These are phyloP conservation scores for Sordaria brevicollis DNA, from an alignment of 495 filamentous ascomycete genomes.

Conservation along the genomic window DNA sequence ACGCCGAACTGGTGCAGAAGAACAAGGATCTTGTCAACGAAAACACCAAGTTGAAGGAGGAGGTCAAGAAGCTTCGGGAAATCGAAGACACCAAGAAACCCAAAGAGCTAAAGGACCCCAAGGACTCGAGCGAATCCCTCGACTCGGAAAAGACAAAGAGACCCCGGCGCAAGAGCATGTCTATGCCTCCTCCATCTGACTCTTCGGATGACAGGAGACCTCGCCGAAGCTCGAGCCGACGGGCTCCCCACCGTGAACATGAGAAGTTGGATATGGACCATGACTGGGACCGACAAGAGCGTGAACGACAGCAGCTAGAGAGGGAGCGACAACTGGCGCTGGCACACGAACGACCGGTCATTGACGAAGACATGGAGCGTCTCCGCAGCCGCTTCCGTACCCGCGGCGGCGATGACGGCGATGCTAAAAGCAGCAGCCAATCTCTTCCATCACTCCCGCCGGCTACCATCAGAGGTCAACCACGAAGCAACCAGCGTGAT, in stretches of 20 bases:
- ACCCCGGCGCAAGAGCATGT: not conserved
- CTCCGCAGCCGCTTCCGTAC: conserved; percentile 19
- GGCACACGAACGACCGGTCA: conserved; percentile 4
- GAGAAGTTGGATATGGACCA: conserved; percentile 13
- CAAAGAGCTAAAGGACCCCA: not conserved
- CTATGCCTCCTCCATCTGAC: conserved; percentile 6
- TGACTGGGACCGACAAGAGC: conserved; percentile 6
- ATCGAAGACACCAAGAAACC: conserved; percentile 55
- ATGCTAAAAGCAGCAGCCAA: conserved; percentile 18
- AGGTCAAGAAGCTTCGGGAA: conserved; percentile 72
- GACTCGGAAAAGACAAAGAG: conserved; percentile 2
- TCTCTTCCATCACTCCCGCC: not conserved
- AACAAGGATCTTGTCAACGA: conserved; percentile 78
- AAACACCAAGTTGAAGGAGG: conserved; percentile 74
- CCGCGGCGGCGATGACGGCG: conserved; percentile 18
- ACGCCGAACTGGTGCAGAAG: conserved; percentile 69
- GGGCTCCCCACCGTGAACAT: conserved; percentile 7
- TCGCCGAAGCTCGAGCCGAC: conserved; percentile 17
- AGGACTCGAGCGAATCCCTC: not conserved
- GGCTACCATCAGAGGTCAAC: conserved; percentile 8
- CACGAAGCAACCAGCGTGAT: conserved; percentile 11
- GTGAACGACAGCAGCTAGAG: conserved; percentile 11
- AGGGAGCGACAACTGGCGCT: conserved; percentile 7
- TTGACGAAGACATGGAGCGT: conserved; percentile 16
- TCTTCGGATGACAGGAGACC: conserved; percentile 19